A percentile compares a stretch with the other conserved stretches of the same genome.
Conservation (phyloP, 768 basidiomycete species). For the Lactarius trivialis region DNA sequence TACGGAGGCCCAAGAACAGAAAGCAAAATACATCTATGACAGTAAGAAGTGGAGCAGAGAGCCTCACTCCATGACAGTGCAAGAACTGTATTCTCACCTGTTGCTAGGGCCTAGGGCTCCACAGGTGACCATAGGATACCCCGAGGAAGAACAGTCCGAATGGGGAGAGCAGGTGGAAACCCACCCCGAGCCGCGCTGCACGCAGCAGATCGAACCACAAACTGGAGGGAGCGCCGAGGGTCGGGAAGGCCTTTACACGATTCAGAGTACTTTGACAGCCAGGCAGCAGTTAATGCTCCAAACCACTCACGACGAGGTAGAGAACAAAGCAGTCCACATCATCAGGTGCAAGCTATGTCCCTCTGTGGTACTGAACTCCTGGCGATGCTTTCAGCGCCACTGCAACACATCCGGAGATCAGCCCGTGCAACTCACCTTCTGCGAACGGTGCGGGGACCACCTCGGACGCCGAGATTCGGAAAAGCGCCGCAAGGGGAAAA, state of each 20-base stretch:
- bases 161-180: not conserved
- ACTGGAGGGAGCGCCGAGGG: not conserved
- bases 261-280: not conserved
- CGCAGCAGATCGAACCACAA: too few relatives aligned
- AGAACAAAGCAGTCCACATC: not conserved
- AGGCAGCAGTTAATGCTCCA: not conserved
- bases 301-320: not conserved
- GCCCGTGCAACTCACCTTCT: not conserved
- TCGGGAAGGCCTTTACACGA: not conserved
- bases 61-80: not conserved
- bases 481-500: not conserved
- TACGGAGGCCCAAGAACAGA: not conserved
- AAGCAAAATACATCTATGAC: not conserved
- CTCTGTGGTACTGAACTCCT: not conserved
- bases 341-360: slow-evolving; percentile 1
- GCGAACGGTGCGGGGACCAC: not conserved
- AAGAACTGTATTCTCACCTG: not conserved
- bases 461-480: not conserved
- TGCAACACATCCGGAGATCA: not conserved
- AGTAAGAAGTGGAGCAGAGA: not conserved
- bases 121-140: not conserved
- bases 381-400: not conserved
- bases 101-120: not conserved
- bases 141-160: not conserved
- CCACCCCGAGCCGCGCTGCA: not conserved